phyloP scores from a whole-genome alignment of 2,329 filamentous ascomycete genomes.

The Trichoderma guizhouense region DNA sequence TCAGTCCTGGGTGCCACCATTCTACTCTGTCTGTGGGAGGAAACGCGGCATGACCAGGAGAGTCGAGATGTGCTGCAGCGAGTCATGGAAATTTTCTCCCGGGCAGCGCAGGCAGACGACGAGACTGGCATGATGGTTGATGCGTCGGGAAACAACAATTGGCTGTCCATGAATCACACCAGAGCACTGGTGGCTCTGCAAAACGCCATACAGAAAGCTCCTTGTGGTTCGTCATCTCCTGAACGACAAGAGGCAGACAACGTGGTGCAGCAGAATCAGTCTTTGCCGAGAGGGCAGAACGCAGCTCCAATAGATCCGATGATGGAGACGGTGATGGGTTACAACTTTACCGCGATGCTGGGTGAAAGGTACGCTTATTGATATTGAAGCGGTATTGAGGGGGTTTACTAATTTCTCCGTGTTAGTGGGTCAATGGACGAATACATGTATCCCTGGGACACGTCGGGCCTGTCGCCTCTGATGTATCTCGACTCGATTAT shows the following conservation, averaged over 20 bases:
- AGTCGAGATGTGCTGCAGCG: slow-evolving; percentile 12
- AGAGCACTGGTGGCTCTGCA: slow-evolving; percentile 10
- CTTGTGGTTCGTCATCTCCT: not conserved
- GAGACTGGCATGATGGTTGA: slow-evolving; percentile 6
- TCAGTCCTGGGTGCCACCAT: slow-evolving; percentile 6
- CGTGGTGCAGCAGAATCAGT: not conserved
- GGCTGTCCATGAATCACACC: slow-evolving; percentile 11
- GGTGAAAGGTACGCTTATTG: not conserved
- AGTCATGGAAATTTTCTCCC: slow-evolving; percentile 9
- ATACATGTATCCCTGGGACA: slow-evolving; percentile 1
- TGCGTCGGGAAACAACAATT: not conserved
- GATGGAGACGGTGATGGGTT: not conserved
- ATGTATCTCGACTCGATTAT: slow-evolving; percentile 14
- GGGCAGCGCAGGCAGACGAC: slow-evolving; percentile 7
- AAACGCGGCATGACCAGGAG: slow-evolving; percentile 7
- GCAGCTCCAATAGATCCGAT: not conserved
- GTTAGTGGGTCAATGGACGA: not conserved
- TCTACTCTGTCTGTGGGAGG: slow-evolving; percentile 14
- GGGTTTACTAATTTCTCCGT: not conserved
- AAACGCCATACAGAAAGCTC: not conserved
- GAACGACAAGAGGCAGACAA: not conserved
- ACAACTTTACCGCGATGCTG: not conserved
- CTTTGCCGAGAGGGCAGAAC: not conserved
- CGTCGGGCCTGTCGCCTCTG: not conserved
- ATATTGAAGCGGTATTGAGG: not conserved